Percentiles rank a stretch among this genome's conserved stretches.
Conservation (phyloP, 192 early-diverging fungal genomes). For the Thoreauomyces humboldtii region DNA sequence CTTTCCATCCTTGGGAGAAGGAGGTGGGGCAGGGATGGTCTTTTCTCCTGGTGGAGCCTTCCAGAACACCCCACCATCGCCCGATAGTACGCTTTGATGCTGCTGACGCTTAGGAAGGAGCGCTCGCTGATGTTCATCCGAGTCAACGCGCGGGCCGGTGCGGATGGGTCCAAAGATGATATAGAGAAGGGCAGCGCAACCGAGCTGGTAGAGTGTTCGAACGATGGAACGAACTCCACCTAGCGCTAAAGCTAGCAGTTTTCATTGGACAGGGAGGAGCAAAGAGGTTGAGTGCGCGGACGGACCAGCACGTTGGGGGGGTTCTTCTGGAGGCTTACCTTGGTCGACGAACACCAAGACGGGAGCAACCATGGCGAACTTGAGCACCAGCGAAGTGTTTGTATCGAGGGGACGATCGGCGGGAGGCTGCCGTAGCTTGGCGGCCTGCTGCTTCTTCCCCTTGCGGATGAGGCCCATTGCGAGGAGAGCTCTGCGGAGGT, state of each 20-base stretch:
- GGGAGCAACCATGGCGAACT: slow-evolving; percentile 5
- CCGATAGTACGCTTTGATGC: background rate
- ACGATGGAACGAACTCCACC: slow-evolving; percentile 10
- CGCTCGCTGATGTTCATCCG: too few species aligned
- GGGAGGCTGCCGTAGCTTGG: too few species aligned
- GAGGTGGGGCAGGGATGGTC: background rate
- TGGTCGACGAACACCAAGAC: slow-evolving; percentile 11
- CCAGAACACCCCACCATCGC: slow-evolving; percentile 2
- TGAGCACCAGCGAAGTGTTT: slow-evolving; percentile 8
- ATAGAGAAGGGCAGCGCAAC: slow-evolving; percentile 1
- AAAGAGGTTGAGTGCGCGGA: slow-evolving; percentile 31
- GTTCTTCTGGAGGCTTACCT: background rate
- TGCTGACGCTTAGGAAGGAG: background rate
- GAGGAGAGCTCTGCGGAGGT: too few species aligned
- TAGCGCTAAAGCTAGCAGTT: too few species aligned
- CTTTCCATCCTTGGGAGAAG: too few species aligned
- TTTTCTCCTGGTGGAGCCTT: background rate
- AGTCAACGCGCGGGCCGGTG: background rate
- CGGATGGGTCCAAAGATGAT: background rate
- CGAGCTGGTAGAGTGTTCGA: slow-evolving; percentile 7
- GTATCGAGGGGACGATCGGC: background rate
- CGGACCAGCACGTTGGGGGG: slow-evolving; percentile 16
- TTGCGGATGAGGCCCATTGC: too few species aligned
- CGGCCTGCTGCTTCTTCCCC: too few species aligned
- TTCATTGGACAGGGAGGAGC: too few species aligned